phyloP scores from a whole-genome alignment of 805 yeast species.

The Saccharomycopsis selenospora region DNA sequence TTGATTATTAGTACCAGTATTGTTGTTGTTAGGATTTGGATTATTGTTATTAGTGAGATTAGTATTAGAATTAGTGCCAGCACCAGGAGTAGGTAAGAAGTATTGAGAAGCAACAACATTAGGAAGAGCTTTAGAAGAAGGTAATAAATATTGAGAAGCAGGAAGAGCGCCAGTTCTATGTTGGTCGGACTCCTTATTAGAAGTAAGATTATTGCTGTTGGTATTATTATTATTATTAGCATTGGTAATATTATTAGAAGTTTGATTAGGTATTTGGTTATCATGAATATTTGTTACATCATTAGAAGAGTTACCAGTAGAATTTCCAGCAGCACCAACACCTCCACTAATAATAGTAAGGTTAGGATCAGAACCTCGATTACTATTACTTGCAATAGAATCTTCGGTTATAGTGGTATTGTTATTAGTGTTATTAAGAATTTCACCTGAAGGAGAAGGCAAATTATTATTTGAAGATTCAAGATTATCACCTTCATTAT shows the following conservation, averaged over 20 bases:
- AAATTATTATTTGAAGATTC: neutral
- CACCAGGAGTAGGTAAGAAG: conserved; percentile 3
- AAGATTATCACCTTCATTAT: neutral
- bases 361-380: neutral
- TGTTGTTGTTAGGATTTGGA: conserved; percentile 2
- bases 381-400: neutral
- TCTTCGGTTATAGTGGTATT: neutral
- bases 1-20: conserved; percentile 1
- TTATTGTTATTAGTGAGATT: neutral
- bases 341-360: neutral
- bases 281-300: neutral
- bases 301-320: no score
- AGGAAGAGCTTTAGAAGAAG: neutral
- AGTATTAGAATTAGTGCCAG: neutral
- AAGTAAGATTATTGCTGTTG: neutral
- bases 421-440: neutral
- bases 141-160: conserved; percentile 1
- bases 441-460: neutral
- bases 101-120: conserved; percentile 3
- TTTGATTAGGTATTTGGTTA: neutral
- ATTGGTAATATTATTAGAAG: neutral
- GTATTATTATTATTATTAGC: neutral
- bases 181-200: conserved; percentile 2
- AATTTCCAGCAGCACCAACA: no score
- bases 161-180: neutral